Base-by-base conservation (phyloP, 2,329 filamentous ascomycete genomes). In the Gnomoniopsis smithogilvyi region DNA sequence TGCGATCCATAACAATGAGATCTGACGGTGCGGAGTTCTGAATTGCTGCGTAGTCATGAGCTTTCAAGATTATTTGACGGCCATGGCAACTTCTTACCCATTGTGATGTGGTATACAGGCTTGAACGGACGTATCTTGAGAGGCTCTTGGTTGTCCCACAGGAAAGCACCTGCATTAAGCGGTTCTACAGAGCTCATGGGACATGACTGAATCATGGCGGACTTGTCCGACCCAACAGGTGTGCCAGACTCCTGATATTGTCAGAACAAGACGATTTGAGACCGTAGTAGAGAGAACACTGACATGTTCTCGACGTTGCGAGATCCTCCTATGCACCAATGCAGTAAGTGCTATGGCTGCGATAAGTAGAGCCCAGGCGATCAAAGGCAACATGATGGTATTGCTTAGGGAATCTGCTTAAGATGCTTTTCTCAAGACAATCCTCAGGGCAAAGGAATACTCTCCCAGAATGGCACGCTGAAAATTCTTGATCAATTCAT, bases 81-180 rank as follows among this genome's bases (percentile, higher is more conserved):
- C 12, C 33, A 19, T 6, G 15, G n/a, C 3, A 2, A 1, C 22
- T 4, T 33, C 36, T 34, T 64, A 79, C 80, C 80, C 80, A 84
- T 83, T 0, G 78, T 81, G 60, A 83, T 82, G 63, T 83, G 71
- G 63, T 81, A 84, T 2, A 74, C 74, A 0, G 78, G 75, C 67
- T 81, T 82, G 66, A 81, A 83, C 0, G 79, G 80, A 2, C 80
- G 72, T 38, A 78, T 72, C 41, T 73, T 70, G 3, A 66, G 61
- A 0, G 79, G 78, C 10, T 72, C 67, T 1, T 69, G 70, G 1
- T 65, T 60, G 41, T 71, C 66, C 74, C 78, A 80, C 61, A 79
- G 69, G 58, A 79, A 76, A 4, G 68, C 64, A 0, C 26, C 8
- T 30, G 26, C 26, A 8, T 62, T 43, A 1, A 73, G 60, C 0